Conservation (phyloP, 2,329 filamentous ascomycete species). For the Ciborinia camelliae region DNA sequence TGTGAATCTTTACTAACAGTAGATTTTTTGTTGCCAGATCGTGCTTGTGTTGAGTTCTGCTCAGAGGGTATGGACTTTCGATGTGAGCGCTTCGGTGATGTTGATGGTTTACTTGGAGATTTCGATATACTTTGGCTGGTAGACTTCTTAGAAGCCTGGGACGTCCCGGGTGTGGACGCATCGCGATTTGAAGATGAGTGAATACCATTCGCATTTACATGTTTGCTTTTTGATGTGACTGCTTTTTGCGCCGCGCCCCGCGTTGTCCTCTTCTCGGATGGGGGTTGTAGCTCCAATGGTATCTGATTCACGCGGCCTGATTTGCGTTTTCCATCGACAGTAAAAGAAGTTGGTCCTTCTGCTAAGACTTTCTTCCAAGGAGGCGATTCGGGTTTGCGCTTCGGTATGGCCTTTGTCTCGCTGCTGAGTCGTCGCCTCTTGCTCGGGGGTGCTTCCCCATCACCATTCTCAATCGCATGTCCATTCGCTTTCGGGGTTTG, state of each 20-base stretch:
- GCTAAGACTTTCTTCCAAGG: slow-evolving; percentile 88
- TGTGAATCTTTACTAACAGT: slow-evolving; percentile 25
- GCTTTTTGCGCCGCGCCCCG: slow-evolving; percentile 44
- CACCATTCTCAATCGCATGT: slow-evolving; percentile 31
- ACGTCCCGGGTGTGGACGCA: slow-evolving; percentile 21
- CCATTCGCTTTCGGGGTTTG: slow-evolving; percentile 33
- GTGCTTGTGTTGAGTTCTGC: slow-evolving; percentile 27
- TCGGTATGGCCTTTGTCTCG: slow-evolving; percentile 46
- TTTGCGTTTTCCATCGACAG: slow-evolving; percentile 67
- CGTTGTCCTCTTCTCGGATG: slow-evolving; percentile 50
- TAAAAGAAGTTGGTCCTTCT: slow-evolving; percentile 83
- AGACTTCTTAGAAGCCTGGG: slow-evolving; percentile 27
- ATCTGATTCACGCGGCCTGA: slow-evolving; percentile 61
- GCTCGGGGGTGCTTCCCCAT: slow-evolving; percentile 49
- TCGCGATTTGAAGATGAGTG: slow-evolving; percentile 26
- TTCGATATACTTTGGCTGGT: slow-evolving; percentile 25
- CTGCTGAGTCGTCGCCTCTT: slow-evolving; percentile 63
- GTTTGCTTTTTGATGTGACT: slow-evolving; percentile 31
- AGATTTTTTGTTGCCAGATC: slow-evolving; percentile 28
- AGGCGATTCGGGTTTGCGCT: slow-evolving; percentile 65
- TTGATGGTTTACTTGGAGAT: slow-evolving; percentile 27
- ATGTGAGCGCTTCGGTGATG: slow-evolving; percentile 34
- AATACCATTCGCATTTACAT: slow-evolving; percentile 28
- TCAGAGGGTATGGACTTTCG: slow-evolving; percentile 34
- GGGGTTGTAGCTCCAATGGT: slow-evolving; percentile 51